Conservation (phyloP, 768 basidiomycete genomes). For the Termitomyces eurrhizus region DNA sequence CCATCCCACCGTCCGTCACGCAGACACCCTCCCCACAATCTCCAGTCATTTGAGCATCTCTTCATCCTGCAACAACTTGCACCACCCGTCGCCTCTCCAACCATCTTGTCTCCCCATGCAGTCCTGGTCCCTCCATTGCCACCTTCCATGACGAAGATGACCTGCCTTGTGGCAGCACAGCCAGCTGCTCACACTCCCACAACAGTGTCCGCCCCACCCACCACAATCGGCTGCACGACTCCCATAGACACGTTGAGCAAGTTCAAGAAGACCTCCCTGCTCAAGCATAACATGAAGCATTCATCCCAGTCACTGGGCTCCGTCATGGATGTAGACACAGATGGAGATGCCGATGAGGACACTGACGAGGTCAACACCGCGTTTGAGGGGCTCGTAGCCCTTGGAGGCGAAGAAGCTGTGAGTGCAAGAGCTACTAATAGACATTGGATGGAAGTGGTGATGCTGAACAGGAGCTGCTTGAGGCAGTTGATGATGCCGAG, state of each 20-base stretch:
- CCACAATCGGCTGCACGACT: background rate
- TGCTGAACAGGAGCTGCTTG: conserved; percentile 43
- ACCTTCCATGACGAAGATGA: conserved; percentile 1
- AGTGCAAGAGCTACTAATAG: conserved; percentile 5
- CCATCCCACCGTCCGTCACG: conserved; percentile 10
- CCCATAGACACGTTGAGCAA: background rate
- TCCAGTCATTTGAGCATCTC: conserved; percentile 6
- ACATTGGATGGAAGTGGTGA: conserved; percentile 23
- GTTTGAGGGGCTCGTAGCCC: conserved; percentile 19
- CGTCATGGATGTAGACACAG: conserved; percentile 25
- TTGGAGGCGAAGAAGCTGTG: conserved; percentile 7
- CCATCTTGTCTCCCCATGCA: conserved; percentile 3
- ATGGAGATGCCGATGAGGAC: conserved; percentile 29
- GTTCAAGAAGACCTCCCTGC: conserved; percentile 2
- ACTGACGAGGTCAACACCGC: conserved; percentile 30
- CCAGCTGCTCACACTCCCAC: conserved; percentile 9
- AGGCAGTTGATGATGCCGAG: conserved; percentile 49
- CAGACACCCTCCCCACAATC: conserved; percentile 17
- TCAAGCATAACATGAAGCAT: conserved; percentile 14
- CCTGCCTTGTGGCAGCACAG: background rate
- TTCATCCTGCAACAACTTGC: conserved; percentile 3
- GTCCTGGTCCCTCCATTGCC: conserved; percentile 10
- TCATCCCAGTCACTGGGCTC: conserved; percentile 6
- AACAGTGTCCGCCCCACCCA: conserved; percentile 5
- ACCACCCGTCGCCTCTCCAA: conserved; percentile 3